Conservation (phyloP, 805 yeast genomes). For the Starmerella apis region DNA sequence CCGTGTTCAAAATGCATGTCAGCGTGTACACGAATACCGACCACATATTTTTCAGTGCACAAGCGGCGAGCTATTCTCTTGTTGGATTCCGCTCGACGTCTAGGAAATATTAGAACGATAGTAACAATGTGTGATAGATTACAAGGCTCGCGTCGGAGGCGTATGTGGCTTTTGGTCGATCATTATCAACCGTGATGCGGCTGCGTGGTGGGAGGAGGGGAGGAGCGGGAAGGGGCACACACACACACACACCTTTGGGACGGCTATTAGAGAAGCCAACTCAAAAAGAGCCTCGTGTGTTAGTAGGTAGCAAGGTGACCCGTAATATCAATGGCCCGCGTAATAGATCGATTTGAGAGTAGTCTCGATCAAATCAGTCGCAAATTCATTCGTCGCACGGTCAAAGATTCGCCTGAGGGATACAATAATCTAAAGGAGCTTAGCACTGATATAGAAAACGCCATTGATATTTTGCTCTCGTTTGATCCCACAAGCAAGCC, state of each 20-base stretch:
- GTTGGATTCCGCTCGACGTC: not conserved
- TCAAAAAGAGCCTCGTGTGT: not conserved
- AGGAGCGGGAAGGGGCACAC: too few species aligned
- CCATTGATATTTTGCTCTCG: not conserved
- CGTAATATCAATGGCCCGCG: too few species aligned
- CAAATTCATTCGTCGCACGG: conserved; percentile 10
- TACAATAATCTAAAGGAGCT: conserved; percentile 5
- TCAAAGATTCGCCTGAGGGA: conserved; percentile 2
- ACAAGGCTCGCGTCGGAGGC: not conserved
- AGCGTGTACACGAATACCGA: conserved; percentile 8
- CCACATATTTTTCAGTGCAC: conserved; percentile 19
- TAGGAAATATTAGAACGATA: not conserved
- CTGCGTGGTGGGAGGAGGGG: too few species aligned
- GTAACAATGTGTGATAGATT: too few species aligned
- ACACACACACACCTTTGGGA: too few species aligned
- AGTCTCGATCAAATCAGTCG: conserved; percentile 8
- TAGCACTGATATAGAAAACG: conserved; percentile 3
- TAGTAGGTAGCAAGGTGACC: too few species aligned
- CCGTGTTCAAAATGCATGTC: conserved; percentile 9
- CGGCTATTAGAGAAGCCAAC: too few species aligned
- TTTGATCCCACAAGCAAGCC: not conserved
- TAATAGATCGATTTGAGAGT: not conserved
- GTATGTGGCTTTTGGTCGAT: not conserved
- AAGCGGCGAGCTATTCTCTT: too few species aligned
- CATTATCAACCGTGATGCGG: not conserved